Base-by-base conservation (phyloP, 257 asterid species). In the Plectranthus barbatus region DNA sequence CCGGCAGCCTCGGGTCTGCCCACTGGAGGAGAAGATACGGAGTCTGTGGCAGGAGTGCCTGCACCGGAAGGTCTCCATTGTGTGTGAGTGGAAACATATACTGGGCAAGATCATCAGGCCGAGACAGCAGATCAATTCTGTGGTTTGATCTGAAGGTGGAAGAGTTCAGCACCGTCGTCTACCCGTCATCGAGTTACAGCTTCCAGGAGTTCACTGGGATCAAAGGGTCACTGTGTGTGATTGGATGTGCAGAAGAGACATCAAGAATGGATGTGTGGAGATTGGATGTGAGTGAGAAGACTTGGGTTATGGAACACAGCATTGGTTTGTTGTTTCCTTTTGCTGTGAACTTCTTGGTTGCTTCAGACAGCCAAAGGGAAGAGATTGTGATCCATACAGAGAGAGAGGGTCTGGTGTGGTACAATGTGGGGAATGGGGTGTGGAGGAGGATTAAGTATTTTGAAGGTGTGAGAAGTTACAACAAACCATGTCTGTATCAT, bases 321-420 rank as follows among this genome's bases (percentile, higher is more conserved):
- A 60, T 44, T 4, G 24, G 26, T 41, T n/a, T n/a, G n/a, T 21
- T 24, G 15, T 55, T 60, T 44, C 66, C 54, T 18, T 41, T 60
- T 45, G 41, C 29, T 41, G 40, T 31, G 4, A 59, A 29, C 40
- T 59, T 24, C 9, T 19, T 40, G 39, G 24, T 59, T 59, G 21
- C 40, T 41, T 59, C 65, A 8, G 39, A 59, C 20, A 41, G 6
- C n/a, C n/a, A 1, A 14, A 41, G n/a, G 1, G 52, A 59, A 14
- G 66, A 60, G 12, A 42, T 42, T 6, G 46, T 60, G 40, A 60
- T 60, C 23, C 66, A 41, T 42, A 60, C 66, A 9, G 54, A 60
- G 7, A 40, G 40, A 26, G 44, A 42, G 14, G 54, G 66, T 13
- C 66, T 45, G 7, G 12, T 31, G 15, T 13, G 56, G 9, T 59